Percentiles rank a stretch among this genome's conserved stretches.
Evolutionary conservation across 1,284 basidiomycete species (phyloP).

Genomic region (Trichosporon sp.): DNA sequence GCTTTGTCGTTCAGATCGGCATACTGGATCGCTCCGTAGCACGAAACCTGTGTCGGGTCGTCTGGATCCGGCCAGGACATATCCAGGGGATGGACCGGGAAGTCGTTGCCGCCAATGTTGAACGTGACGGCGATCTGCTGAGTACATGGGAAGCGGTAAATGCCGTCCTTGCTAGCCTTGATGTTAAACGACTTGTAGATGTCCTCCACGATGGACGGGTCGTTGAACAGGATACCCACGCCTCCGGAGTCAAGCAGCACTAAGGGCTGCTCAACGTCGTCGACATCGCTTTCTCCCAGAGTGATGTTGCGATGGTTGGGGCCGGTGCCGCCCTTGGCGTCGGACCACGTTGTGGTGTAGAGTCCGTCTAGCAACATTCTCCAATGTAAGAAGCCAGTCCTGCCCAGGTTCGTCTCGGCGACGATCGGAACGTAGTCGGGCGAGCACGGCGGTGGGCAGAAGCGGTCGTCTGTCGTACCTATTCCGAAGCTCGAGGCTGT

Average conservation of each 20-base stretch:
- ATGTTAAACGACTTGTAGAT: constrained; percentile 42
- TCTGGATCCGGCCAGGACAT: constrained; percentile 42
- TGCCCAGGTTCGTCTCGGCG: constrained; percentile 37
- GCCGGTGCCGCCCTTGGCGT: constrained; percentile 27
- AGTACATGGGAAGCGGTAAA: constrained; percentile 46
- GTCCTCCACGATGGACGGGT: constrained; percentile 32
- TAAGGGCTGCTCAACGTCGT: constrained; percentile 30
- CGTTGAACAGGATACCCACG: constrained; percentile 40
- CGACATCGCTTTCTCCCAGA: constrained; percentile 30
- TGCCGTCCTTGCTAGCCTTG: constrained; percentile 32
- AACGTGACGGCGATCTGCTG: constrained; percentile 41
- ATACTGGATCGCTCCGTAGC: constrained; percentile 47
- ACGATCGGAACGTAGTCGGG: constrained; percentile 41
- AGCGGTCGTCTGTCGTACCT: constrained; percentile 27
- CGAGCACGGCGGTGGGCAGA: constrained; percentile 41
- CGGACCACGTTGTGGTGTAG: constrained; percentile 27
- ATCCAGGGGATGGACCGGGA: constrained; percentile 47
- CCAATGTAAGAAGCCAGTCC: constrained; percentile 44
- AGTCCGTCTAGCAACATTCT: constrained; percentile 33
- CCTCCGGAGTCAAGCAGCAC: constrained; percentile 49
- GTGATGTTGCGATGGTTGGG: constrained; percentile 23
- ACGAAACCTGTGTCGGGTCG: constrained; percentile 35
- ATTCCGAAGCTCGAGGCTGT: constrained; percentile 42
- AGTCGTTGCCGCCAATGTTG: constrained; percentile 34
- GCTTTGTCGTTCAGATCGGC: constrained; percentile 23